phyloP scores from a whole-genome alignment of 2,329 filamentous ascomycete genomes.

The Aspergillus bombycis region DNA sequence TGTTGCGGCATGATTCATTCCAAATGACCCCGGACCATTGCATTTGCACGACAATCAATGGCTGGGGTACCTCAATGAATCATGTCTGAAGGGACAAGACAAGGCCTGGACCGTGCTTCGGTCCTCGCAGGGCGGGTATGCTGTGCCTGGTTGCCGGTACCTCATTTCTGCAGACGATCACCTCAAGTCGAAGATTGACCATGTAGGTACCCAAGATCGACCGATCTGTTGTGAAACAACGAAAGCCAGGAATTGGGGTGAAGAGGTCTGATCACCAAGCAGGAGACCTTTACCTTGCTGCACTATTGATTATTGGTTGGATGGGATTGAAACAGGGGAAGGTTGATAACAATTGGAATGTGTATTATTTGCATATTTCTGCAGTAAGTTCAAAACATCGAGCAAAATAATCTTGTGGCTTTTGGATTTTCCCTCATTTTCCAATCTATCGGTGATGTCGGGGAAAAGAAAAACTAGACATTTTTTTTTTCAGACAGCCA shows the following conservation, averaged over 20 bases:
- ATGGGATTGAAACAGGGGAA: slow-evolving; percentile 3
- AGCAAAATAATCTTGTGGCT: slow-evolving; percentile 9
- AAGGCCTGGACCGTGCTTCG: slow-evolving; percentile 4
- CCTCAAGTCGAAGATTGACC: background rate
- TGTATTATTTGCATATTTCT: slow-evolving; percentile 3
- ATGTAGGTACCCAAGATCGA: slow-evolving; percentile 1
- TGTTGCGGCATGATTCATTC: slow-evolving; percentile 3
- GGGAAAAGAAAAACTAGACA: background rate
- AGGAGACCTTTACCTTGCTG: slow-evolving; percentile 4
- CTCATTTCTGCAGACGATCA: slow-evolving; percentile 1
- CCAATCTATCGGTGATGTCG: background rate
- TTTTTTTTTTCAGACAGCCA: background rate
- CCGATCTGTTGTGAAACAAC: slow-evolving; percentile 6
- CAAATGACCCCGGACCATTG: slow-evolving; percentile 2
- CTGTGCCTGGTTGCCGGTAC: background rate
- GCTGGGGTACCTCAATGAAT: slow-evolving; percentile 1
- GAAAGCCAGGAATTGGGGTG: slow-evolving; percentile 2
- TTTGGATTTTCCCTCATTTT: background rate
- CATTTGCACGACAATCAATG: background rate
- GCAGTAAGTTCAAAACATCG: slow-evolving; percentile 8
- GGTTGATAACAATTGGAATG: background rate
- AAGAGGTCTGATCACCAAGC: slow-evolving; percentile 10
- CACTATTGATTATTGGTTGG: slow-evolving; percentile 9
- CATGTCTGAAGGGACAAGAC: background rate
- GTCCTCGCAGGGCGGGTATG: slow-evolving; percentile 8